Evolutionary conservation across 495 filamentous ascomycete genomes (phyloP), one percentile per base, ranked within the genome.

Genomic region (Podospora pseudopauciseta): DNA sequence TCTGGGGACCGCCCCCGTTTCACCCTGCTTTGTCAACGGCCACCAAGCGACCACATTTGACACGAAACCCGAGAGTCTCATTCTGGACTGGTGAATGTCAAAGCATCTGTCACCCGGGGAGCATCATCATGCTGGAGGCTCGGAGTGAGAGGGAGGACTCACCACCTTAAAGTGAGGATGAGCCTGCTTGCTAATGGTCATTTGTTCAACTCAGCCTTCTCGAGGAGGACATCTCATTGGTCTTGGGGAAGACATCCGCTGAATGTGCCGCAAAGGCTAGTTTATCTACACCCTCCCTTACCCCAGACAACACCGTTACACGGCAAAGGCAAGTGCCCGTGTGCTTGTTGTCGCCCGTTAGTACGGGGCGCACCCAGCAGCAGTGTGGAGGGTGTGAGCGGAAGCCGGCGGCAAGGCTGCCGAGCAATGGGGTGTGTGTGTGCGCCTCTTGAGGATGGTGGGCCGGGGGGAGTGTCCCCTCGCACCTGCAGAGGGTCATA

Each of bases 131-230:
- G 0, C 13, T 49, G 39, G 39, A 49, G 13, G 39, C 39, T 49
- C 39, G 13, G 39, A 16, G 2, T 49, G 39, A 49, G 39, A 16
- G 6, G 9, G 39, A 49, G 39, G 39, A 49, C 39, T 49, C 39
- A 49, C 39, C 39, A 11, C 39, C 39, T 11, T 11, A 13, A 4
- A 32, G 7, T 32, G 3, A 32, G 23, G 23, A 32, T 32, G 30
- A 32, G 39, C 15, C 39, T 13, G 39, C 39, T 49, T 49, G 39
- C 66, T 68, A 58, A 63, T 63, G 63, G 66, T 71, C 69, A 71
- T 49, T 64, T 55, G 69, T 62, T 39, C 49, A n/a, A 49, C 69
- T 68, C 69, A 71, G 69, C 65, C 66, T 34, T 68, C 27, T 44
- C 16, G 9, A 23, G 2, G 2, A 2, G 15, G 39, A 16, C n/a